These are phyloP conservation scores for Thermomucor indicae-seudaticae DNA, from an alignment of 371 early-diverging fungal genomes.

Conservation along the genomic window DNA sequence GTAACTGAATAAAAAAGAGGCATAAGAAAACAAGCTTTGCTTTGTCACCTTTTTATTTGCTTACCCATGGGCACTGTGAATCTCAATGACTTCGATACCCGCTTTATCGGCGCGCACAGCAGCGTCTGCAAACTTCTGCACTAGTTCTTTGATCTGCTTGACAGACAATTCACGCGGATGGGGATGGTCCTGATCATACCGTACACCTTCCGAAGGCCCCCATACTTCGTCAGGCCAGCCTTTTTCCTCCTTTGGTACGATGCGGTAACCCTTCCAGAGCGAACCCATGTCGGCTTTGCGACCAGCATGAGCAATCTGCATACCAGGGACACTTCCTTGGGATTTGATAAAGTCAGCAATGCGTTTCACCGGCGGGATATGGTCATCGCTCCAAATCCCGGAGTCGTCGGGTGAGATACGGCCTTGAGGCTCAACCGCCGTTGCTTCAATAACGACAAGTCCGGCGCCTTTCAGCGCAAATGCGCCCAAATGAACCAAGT, in stretches of 20 bases:
- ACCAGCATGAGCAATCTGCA: conserved; percentile 85
- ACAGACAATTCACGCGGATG: conserved; percentile 58
- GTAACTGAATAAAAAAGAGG: conserved; percentile 48
- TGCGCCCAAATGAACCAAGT: conserved; percentile 62
- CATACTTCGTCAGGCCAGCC: conserved; percentile 80
- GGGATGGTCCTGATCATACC: conserved; percentile 39
- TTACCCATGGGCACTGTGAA: conserved; percentile 71
- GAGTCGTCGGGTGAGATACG: conserved; percentile 73
- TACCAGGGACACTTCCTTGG: conserved; percentile 57
- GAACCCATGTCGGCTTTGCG: conserved; percentile 68
- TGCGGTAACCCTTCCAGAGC: conserved; percentile 25
- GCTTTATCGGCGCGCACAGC: conserved; percentile 70
- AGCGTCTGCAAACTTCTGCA: conserved; percentile 64
- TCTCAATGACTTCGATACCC: conserved; percentile 84
- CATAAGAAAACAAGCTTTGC: neutral
- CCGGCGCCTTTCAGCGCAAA: conserved; percentile 76
- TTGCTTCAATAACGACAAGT: conserved; percentile 75
- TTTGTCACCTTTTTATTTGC: neutral
- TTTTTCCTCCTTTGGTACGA: conserved; percentile 44
- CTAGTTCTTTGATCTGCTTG: conserved; percentile 58
- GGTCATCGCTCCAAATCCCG: conserved; percentile 80
- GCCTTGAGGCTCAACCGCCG: conserved; percentile 70
- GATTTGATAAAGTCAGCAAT: conserved; percentile 65
- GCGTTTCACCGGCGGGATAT: conserved; percentile 55
- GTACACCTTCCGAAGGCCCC: conserved; percentile 58